These are phyloP conservation scores for Phytophthora foliorum DNA, from an alignment of 352 stramenopile genomes.

Conservation along the genomic window DNA sequence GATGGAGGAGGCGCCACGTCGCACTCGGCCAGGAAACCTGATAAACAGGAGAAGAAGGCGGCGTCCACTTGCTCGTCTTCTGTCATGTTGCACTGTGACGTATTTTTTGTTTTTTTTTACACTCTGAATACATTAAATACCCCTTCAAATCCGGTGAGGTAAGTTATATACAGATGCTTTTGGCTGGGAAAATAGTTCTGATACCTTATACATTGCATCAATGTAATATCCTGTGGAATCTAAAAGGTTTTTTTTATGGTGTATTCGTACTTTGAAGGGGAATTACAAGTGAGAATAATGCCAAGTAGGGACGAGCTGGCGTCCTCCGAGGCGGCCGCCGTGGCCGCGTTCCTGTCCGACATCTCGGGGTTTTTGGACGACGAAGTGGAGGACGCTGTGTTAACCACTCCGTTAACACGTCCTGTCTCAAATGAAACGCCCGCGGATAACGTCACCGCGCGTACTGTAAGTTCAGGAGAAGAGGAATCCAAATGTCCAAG, in stretches of 20 bases:
- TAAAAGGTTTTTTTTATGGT: too few relatives aligned
- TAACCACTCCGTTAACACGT: not conserved
- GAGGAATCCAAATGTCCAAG: not conserved
- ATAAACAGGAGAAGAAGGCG: slow-evolving; percentile 12
- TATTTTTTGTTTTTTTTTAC: too few relatives aligned
- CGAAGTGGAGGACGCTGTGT: slow-evolving; percentile 12
- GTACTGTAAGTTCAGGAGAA: not conserved
- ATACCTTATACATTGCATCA: too few relatives aligned
- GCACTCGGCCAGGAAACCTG: slow-evolving; percentile 14
- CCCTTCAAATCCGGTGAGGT: too few relatives aligned
- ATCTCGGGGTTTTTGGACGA: slow-evolving; percentile 27
- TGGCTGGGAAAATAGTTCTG: too few relatives aligned
- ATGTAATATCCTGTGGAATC: too few relatives aligned
- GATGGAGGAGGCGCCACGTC: not conserved
- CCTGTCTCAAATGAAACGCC: slow-evolving; percentile 9
- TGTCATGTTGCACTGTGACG: too few relatives aligned
- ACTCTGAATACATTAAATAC: too few relatives aligned
- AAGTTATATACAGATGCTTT: too few relatives aligned
- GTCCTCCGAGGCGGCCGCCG: slow-evolving; percentile 7
- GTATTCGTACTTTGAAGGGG: too few relatives aligned
- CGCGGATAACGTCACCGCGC: slow-evolving; percentile 6
- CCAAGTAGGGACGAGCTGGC: slow-evolving; percentile 5
- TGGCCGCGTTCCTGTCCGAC: slow-evolving; percentile 34
- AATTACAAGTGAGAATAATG: too few relatives aligned
- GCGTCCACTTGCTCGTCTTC: slow-evolving; percentile 22